Evolutionary conservation across 352 stramenopile species (phyloP).

Genomic region (Phytophthora podocarpi): DNA sequence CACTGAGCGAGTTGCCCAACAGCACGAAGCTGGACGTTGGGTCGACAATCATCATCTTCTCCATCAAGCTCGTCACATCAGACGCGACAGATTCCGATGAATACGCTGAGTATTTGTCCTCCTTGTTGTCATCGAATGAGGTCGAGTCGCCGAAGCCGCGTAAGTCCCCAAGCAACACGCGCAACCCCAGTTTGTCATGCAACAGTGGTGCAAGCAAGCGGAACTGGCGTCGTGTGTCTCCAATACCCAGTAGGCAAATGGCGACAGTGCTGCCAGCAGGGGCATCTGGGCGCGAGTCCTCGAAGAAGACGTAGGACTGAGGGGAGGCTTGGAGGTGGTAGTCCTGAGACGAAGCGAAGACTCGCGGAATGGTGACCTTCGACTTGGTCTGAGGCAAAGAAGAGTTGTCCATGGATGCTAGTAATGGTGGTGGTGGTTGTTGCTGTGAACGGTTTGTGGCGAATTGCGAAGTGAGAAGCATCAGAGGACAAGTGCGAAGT

Average conservation of each 20-base stretch:
- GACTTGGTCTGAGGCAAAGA: neutral
- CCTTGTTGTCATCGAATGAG: conserved; percentile 13
- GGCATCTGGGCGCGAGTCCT: conserved; percentile 38
- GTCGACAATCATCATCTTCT: conserved; percentile 23
- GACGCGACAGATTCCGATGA: conserved; percentile 39
- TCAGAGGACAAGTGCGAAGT: too few relatives aligned
- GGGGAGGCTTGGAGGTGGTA: conserved; percentile 20
- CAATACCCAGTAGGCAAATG: conserved; percentile 48
- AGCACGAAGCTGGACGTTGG: conserved; percentile 36
- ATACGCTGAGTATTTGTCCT: conserved; percentile 25
- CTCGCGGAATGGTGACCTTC: conserved; percentile 15
- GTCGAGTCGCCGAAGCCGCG: conserved; percentile 53
- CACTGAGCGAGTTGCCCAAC: conserved; percentile 45
- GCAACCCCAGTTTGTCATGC: conserved; percentile 36
- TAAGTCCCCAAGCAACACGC: conserved; percentile 45
- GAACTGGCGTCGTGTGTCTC: conserved; percentile 48
- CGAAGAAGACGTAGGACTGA: conserved; percentile 39
- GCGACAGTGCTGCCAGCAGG: conserved; percentile 21
- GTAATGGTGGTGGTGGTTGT: neutral
- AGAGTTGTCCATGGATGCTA: neutral
- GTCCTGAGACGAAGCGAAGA: conserved; percentile 29
- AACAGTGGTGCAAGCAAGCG: conserved; percentile 45
- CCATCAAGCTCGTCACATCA: conserved; percentile 34
- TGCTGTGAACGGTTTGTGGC: neutral
- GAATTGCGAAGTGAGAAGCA: conserved; percentile 7